Evolutionary conservation across 2,329 filamentous ascomycete genomes (phyloP).

Genomic region (Pseudogymnoascus sp.): DNA sequence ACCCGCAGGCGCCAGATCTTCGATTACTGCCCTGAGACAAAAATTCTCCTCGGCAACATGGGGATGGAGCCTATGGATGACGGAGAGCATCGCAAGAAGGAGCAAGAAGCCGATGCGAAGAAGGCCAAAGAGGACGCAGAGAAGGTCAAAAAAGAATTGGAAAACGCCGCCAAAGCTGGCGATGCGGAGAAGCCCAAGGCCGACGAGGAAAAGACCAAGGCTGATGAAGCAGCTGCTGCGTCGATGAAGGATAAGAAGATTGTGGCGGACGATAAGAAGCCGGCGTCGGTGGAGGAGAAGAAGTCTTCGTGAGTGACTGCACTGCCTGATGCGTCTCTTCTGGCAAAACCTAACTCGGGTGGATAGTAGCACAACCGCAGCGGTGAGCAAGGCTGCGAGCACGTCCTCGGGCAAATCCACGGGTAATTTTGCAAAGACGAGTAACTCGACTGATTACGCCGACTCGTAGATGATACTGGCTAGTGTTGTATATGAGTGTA

Average conservation of each 20-base stretch:
- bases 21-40: constrained; percentile 50
- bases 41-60: constrained; percentile 42
- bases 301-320: background rate
- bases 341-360: background rate
- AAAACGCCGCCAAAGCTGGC: background rate
- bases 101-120: background rate
- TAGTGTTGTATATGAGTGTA: background rate
- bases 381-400: background rate
- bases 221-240: background rate
- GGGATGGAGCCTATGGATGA: constrained; percentile 25
- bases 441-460: background rate
- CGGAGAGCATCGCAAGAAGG: constrained; percentile 19
- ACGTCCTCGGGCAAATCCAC: background rate
- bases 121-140: background rate
- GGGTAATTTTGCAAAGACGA: background rate
- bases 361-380: background rate
- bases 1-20: constrained; percentile 42
- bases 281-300: background rate
- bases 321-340: background rate
- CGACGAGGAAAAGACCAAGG: background rate
- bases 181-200: background rate
- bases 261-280: background rate
- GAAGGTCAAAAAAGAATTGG: background rate
- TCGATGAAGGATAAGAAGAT: constrained; percentile 1
- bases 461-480: background rate